phyloP scores from a whole-genome alignment of 1,139 yeast species.

The Candida frijolesensis region DNA sequence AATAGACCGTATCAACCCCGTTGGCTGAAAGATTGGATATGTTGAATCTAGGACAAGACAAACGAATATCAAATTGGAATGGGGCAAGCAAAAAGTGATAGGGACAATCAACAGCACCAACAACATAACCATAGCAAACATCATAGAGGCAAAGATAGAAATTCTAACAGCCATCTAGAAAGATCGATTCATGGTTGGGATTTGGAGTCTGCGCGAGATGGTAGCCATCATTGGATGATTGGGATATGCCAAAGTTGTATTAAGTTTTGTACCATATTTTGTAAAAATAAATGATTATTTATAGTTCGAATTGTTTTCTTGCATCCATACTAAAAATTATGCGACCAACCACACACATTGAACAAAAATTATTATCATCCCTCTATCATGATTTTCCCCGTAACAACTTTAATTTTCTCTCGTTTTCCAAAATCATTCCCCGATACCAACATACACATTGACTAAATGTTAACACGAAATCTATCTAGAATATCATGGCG shows the following conservation, averaged over 20 bases:
- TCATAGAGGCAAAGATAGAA: too few species aligned
- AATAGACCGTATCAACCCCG: conserved; percentile 17
- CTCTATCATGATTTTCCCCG: background rate
- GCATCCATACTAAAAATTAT: background rate
- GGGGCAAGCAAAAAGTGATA: background rate
- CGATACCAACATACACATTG: background rate
- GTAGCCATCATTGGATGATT: conserved; percentile 16
- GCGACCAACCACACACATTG: background rate
- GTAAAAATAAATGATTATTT: background rate
- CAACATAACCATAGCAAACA: background rate
- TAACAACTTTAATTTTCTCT: background rate
- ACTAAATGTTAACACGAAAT: background rate
- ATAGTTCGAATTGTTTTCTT: background rate
- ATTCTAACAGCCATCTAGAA: too few species aligned
- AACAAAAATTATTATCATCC: background rate
- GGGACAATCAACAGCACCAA: background rate
- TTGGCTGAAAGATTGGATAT: conserved; percentile 26
- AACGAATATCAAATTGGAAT: background rate
- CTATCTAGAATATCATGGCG: background rate
- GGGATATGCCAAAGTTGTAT: background rate
- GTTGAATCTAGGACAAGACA: conserved; percentile 4
- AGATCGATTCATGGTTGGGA: too few species aligned
- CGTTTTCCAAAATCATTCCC: background rate
- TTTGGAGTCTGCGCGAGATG: too few species aligned
- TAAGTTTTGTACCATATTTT: background rate